Conservation (phyloP, 768 basidiomycete species). For the Amanita phalloides region DNA sequence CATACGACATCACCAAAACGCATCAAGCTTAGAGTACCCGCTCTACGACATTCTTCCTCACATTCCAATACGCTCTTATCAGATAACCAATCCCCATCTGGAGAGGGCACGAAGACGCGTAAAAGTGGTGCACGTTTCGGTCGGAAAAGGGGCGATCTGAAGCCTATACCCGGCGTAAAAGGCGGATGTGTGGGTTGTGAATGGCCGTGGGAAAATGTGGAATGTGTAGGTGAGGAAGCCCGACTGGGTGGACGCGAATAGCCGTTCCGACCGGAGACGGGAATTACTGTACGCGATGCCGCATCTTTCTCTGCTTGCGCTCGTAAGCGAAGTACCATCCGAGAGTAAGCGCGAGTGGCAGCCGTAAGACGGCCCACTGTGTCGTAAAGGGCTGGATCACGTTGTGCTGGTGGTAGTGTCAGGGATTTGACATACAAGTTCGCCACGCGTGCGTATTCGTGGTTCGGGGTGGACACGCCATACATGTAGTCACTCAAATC, state of each 20-base stretch:
- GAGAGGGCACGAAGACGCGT: slow-evolving; percentile 77
- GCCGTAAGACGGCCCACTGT: slow-evolving; percentile 43
- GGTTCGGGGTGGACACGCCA: slow-evolving; percentile 65
- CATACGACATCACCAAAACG: slow-evolving; percentile 76
- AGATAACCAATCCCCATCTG: slow-evolving; percentile 79
- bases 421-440: slow-evolving; percentile 45
- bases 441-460: slow-evolving; percentile 59
- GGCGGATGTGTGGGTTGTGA: slow-evolving; percentile 18
- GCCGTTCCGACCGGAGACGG: slow-evolving; percentile 11
- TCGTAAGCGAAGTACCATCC: slow-evolving; percentile 70
- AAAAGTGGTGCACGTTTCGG: slow-evolving; percentile 65
- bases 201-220: slow-evolving; percentile 36
- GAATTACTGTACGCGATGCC: slow-evolving; percentile 14
- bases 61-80: slow-evolving; percentile 75
- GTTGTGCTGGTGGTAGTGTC: slow-evolving; percentile 26
- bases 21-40: slow-evolving; percentile 53
- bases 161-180: slow-evolving; percentile 16
- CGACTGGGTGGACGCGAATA: slow-evolving; percentile 44
- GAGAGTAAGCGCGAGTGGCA: slow-evolving; percentile 65
- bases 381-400: slow-evolving; percentile 27
- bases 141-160: slow-evolving; percentile 65
- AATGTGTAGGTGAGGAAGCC: slow-evolving; percentile 53
- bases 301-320: slow-evolving; percentile 63
- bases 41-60: slow-evolving; percentile 66
- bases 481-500: slow-evolving; percentile 75